These are phyloP conservation scores for Talaromyces proteolyticus DNA, from an alignment of 495 filamentous ascomycete species.

Conservation along the genomic window DNA sequence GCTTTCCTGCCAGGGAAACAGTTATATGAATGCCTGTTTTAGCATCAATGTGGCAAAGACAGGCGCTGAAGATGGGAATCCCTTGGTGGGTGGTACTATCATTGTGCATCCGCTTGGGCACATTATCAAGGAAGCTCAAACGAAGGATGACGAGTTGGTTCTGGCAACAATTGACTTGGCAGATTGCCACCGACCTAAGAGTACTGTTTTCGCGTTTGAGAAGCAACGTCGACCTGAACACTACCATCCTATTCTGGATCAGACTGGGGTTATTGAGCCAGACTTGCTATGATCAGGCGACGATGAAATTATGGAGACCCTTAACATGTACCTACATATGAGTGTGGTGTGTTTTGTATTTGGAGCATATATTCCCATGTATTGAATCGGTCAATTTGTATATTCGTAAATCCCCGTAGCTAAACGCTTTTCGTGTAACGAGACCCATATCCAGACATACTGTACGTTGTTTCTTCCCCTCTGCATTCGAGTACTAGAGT, in stretches of 20 bases:
- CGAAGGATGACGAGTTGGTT: conserved; percentile 38
- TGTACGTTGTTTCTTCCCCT: neutral
- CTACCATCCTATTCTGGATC: conserved; percentile 31
- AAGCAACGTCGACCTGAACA: conserved; percentile 40
- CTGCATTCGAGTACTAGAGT: neutral
- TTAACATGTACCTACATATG: conserved; percentile 5
- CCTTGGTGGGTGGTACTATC: conserved; percentile 41
- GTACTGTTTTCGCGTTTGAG: conserved; percentile 40
- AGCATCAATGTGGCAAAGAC: conserved; percentile 35
- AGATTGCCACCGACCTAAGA: conserved; percentile 36
- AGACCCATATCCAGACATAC: neutral
- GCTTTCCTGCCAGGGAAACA: conserved; percentile 36
- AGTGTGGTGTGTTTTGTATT: neutral
- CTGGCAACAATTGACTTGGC: conserved; percentile 39
- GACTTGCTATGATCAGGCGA: conserved; percentile 2
- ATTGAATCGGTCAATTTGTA: neutral
- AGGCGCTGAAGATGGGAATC: conserved; percentile 39
- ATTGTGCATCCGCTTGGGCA: conserved; percentile 44
- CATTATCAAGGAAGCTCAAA: conserved; percentile 35
- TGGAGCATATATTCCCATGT: conserved; percentile 1
- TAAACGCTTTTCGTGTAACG: neutral
- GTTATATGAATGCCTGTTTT: conserved; percentile 44
- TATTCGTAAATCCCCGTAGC: neutral
- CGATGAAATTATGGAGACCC: neutral
- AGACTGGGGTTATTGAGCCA: conserved; percentile 42